Conservation (phyloP, 306 rosid genomes). For the Cyclanthera cordifolia region DNA sequence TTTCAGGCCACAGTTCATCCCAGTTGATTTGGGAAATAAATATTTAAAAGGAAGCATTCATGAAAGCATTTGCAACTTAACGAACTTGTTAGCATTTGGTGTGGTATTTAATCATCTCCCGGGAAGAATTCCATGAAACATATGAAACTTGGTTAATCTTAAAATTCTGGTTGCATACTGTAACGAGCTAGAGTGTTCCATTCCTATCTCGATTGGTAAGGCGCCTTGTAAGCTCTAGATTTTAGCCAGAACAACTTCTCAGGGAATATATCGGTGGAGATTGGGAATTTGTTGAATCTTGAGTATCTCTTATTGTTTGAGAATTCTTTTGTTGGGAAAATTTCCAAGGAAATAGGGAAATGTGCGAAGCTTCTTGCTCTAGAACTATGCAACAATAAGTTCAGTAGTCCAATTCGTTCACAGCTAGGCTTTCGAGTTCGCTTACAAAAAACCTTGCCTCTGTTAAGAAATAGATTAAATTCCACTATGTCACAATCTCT, state of each 20-base stretch:
- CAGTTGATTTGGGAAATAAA: conserved; percentile 48
- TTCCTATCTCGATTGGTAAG: conserved; percentile 54
- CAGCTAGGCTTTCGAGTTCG: conserved; percentile 48
- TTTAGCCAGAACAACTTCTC: conserved; percentile 55
- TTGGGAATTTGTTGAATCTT: conserved; percentile 38
- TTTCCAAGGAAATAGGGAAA: conserved; percentile 46
- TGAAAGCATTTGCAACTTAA: conserved; percentile 49
- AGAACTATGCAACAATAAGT: conserved; percentile 37
- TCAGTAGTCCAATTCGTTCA: conserved; percentile 51
- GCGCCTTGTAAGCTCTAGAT: conserved; percentile 36
- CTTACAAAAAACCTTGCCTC: conserved; percentile 32
- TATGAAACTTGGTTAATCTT: conserved; percentile 39
- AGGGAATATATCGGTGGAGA: too few relatives aligned
- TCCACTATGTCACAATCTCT: conserved; percentile 56
- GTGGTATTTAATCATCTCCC: conserved; percentile 38
- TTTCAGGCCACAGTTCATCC: too few relatives aligned
- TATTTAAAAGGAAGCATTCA: conserved; percentile 57
- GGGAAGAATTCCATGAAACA: conserved; percentile 48
- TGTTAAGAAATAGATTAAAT: conserved; percentile 39
- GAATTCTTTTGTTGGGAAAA: background rate
- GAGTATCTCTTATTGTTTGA: conserved; percentile 20
- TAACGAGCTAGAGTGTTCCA: conserved; percentile 45
- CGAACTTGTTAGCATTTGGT: conserved; percentile 42
- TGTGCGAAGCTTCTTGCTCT: conserved; percentile 41
- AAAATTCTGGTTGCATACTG: conserved; percentile 26